These are phyloP conservation scores for Bryoerythrophyllum caledonicum DNA, from an alignment of 225 moss, liverwort and hornwort genomes.

Conservation along the genomic window DNA sequence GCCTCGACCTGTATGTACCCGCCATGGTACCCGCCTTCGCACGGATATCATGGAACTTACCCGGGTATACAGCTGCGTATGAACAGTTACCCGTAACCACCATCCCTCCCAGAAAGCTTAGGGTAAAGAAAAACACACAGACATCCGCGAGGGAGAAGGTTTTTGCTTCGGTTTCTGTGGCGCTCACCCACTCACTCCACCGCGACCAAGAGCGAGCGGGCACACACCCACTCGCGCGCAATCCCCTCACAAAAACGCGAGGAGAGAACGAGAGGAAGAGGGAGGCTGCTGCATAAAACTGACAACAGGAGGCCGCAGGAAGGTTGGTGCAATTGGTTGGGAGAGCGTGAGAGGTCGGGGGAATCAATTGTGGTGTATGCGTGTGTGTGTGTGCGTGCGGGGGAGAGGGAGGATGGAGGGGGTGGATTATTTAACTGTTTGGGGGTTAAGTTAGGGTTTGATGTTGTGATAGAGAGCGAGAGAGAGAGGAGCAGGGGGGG, in stretches of 20 bases:
- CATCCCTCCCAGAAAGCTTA: slow-evolving; percentile 10
- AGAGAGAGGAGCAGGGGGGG: too few species aligned
- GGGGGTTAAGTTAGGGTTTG: slow-evolving; percentile 37
- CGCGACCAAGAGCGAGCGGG: neutral
- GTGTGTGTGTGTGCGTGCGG: neutral
- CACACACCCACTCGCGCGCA: neutral
- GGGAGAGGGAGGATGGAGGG: neutral
- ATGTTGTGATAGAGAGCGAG: slow-evolving; percentile 1
- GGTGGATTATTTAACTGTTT: neutral
- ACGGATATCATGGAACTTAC: neutral
- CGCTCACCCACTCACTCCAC: neutral
- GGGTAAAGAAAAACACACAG: slow-evolving; percentile 18
- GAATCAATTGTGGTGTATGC: neutral
- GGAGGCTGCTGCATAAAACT: too few species aligned
- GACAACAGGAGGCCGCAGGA: neutral
- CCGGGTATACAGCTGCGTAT: neutral
- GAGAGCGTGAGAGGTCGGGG: neutral
- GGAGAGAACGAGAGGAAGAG: too few species aligned
- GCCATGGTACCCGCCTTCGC: too few species aligned
- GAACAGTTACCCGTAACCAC: slow-evolving; percentile 11
- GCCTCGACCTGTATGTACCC: too few species aligned
- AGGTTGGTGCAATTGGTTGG: slow-evolving; percentile 36
- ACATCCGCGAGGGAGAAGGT: neutral
- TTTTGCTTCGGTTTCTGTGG: slow-evolving; percentile 2
- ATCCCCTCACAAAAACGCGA: neutral